Evolutionary conservation across 2,329 filamentous ascomycete species (phyloP).

Genomic region (Zasmidium citrigriseum): DNA sequence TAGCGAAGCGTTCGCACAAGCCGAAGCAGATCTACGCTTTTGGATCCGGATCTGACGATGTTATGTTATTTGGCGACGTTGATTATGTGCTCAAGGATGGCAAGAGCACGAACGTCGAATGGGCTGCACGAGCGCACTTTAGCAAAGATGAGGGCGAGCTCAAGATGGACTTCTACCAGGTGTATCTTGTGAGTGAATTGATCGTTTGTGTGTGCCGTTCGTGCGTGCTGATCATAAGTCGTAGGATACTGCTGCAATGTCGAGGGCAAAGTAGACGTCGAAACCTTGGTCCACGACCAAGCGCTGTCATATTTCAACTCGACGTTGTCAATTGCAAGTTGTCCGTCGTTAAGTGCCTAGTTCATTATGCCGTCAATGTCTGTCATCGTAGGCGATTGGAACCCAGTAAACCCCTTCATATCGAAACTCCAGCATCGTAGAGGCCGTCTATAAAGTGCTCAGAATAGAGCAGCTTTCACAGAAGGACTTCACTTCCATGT

Average conservation of each 20-base stretch:
- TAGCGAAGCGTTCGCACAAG: slow-evolving; percentile 49
- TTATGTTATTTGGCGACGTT: slow-evolving; percentile 58
- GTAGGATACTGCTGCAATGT: slow-evolving; percentile 6
- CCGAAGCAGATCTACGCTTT: slow-evolving; percentile 54
- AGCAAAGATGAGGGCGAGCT: slow-evolving; percentile 54
- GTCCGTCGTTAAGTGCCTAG: too few relatives aligned
- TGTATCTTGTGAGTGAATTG: slow-evolving; percentile 51
- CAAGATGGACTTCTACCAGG: slow-evolving; percentile 57
- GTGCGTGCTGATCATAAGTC: background rate
- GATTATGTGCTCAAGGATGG: slow-evolving; percentile 56
- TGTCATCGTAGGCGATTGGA: too few relatives aligned
- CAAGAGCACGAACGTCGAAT: slow-evolving; percentile 48
- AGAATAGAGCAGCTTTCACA: too few relatives aligned
- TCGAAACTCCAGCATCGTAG: too few relatives aligned
- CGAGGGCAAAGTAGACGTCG: slow-evolving; percentile 1
- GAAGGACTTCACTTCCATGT: too few relatives aligned
- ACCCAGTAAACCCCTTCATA: too few relatives aligned
- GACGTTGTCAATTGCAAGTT: too few relatives aligned
- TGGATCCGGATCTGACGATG: slow-evolving; percentile 47
- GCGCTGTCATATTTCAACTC: background rate
- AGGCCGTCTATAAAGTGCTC: too few relatives aligned
- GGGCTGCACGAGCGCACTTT: slow-evolving; percentile 58
- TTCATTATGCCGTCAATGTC: too few relatives aligned
- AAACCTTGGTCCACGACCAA: too few relatives aligned
- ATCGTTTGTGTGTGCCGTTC: background rate